Conservation (phyloP, 176 grass and related monocot genomes). For the Lolium rigidum region DNA sequence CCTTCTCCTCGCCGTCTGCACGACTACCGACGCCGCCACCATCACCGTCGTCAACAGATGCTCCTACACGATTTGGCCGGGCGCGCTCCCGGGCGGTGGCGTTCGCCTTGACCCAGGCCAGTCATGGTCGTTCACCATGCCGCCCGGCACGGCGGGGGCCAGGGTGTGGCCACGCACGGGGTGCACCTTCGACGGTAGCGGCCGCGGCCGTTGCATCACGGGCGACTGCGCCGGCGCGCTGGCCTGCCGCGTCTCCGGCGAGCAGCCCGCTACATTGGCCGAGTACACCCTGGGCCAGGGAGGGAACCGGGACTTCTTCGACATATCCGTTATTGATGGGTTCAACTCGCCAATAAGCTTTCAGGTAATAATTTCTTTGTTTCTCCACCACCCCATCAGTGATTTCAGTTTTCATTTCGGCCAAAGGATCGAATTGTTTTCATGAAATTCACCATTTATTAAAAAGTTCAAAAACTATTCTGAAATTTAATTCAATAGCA, state of each 20-base stretch:
- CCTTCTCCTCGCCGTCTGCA: not conserved
- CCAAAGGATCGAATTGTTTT: too few species aligned
- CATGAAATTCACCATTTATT: too few species aligned
- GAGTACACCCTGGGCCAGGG: slow-evolving; percentile 49
- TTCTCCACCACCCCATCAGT: too few species aligned
- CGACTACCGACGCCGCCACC: slow-evolving; percentile 34
- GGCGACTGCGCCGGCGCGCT: slow-evolving; percentile 59
- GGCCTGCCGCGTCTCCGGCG: slow-evolving; percentile 49
- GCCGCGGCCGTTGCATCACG: slow-evolving; percentile 48
- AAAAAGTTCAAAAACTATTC: too few species aligned
- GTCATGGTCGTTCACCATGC: slow-evolving; percentile 49
- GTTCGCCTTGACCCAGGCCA: slow-evolving; percentile 20
- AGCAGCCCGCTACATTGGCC: slow-evolving; percentile 50
- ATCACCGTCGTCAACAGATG: slow-evolving; percentile 54
- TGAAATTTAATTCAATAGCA: too few species aligned
- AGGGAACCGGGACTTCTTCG: not conserved
- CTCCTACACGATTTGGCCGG: slow-evolving; percentile 30
- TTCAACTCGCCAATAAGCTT: slow-evolving; percentile 30
- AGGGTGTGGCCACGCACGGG: slow-evolving; percentile 68
- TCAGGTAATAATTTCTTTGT: too few species aligned
- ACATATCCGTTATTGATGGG: slow-evolving; percentile 37
- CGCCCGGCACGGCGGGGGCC: slow-evolving; percentile 19
- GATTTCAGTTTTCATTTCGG: too few species aligned
- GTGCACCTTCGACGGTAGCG: slow-evolving; percentile 51
- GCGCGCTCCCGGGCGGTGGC: slow-evolving; percentile 58